Percentiles rank a stretch among this genome's conserved stretches.
Evolutionary conservation across 352 stramenopile genomes (phyloP).

Genomic region (Elongisporangium prolatum): DNA sequence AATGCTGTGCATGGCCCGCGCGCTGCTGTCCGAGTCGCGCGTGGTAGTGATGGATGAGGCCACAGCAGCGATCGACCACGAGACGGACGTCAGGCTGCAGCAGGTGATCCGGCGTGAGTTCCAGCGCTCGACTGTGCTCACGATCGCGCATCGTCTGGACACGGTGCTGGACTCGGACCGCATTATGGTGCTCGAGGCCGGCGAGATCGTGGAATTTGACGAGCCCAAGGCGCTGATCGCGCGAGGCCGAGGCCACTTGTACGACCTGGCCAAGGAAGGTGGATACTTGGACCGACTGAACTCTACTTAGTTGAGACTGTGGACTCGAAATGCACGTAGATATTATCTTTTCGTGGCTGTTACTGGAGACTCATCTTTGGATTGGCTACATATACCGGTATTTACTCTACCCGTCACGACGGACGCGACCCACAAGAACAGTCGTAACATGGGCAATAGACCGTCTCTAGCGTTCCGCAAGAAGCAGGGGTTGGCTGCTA

Average conservation of each 20-base stretch:
- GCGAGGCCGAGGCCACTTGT: slow-evolving; percentile 28
- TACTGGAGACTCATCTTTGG: no score
- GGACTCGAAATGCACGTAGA: slow-evolving; percentile 1
- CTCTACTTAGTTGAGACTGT: slow-evolving; percentile 17
- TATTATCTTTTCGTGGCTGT: neutral
- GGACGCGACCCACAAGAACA: neutral
- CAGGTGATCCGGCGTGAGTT: slow-evolving; percentile 87
- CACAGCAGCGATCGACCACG: slow-evolving; percentile 77
- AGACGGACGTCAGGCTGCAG: slow-evolving; percentile 69
- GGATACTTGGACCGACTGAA: slow-evolving; percentile 34
- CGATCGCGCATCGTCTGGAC: slow-evolving; percentile 95
- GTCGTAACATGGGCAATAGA: slow-evolving; percentile 6
- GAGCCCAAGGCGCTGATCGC: slow-evolving; percentile 58
- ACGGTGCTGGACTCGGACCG: slow-evolving; percentile 97
- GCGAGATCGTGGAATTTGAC: slow-evolving; percentile 85
- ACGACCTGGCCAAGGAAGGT: slow-evolving; percentile 30
- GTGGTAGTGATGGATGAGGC: slow-evolving; percentile 87
- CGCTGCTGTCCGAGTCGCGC: slow-evolving; percentile 87
- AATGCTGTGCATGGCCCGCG: slow-evolving; percentile 95
- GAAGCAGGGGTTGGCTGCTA: neutral
- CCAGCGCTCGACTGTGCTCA: slow-evolving; percentile 90
- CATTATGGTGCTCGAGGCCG: slow-evolving; percentile 95
- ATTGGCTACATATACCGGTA: neutral
- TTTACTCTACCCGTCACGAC: neutral
- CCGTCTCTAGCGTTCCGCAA: slow-evolving; percentile 3